Base-by-base conservation (phyloP, 2,329 filamentous ascomycete genomes). In the Penicillium hesseltinei region DNA sequence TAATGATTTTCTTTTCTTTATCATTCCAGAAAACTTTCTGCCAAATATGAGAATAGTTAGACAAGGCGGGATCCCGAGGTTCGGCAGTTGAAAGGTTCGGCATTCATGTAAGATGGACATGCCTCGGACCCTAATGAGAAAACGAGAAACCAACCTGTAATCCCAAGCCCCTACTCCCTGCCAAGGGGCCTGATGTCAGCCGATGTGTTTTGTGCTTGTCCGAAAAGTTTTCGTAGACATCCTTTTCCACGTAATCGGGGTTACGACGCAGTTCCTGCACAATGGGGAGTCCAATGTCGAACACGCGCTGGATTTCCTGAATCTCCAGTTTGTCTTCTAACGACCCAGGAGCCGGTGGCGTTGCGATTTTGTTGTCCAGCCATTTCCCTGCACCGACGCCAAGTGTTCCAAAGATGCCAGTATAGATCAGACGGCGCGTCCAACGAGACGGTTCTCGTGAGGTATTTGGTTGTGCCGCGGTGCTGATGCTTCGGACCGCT, bases 1-100 rank as follows among this genome's bases (percentile, higher is more conserved):
- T 82, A 11, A 87, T 75, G 35, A 85, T 71, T 65, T 85, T 83
- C 62, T 84, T 80, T 7, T 85, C 83, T 31, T 72, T 71, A 4
- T 76, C 67, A 69, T 89, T 84, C 78, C 81, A 84, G 69, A 90
- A 92, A 2, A 88, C 74, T 65, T 83, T 81, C 77, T 90, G 83
- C 65, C 73, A 70, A 8, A 19, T 43, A 60, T 36, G 36, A 50
- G 51, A 51, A 50, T 46, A 56, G 66, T 65, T 65, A 67, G 60
- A 53, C 11, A 49, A 27, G 33, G 51, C 47, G 35, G 53, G 21
- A 50, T 57, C 40, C 57, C 58, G 57, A 63, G 61, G 58, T 58
- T 66, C 51, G 62, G 64, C n/a, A 60, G 36, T 58, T 59, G 25
- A 40, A 51, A 45, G 11, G 33, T 43, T 58, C 54, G 61, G 62